phyloP scores from a whole-genome alignment of 495 filamentous ascomycete genomes.

The Trichoderma reesei region DNA sequence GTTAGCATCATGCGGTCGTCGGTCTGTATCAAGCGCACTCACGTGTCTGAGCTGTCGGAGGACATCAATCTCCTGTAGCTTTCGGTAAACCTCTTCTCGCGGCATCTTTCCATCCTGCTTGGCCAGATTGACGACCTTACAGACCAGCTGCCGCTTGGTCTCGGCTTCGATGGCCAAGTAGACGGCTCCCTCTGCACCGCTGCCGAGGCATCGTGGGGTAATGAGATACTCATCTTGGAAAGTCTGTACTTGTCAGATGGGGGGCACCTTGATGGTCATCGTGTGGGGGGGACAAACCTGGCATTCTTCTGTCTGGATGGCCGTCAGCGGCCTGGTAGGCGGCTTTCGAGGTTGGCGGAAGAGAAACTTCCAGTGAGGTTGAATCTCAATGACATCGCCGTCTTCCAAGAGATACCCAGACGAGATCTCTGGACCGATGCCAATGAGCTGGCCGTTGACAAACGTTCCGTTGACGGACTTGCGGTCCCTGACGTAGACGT shows the following conservation, averaged over 20 bases:
- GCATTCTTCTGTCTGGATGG: conserved; percentile 16
- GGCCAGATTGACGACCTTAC: conserved; percentile 50
- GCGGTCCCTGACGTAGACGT: conserved; percentile 53
- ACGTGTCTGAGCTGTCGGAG: conserved; percentile 52
- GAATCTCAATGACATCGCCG: conserved; percentile 43
- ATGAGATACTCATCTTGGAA: conserved; percentile 35
- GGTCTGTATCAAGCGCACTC: conserved; percentile 16
- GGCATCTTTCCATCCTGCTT: conserved; percentile 8
- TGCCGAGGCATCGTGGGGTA: conserved; percentile 2
- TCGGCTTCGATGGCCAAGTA: conserved; percentile 63
- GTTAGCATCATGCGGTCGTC: conserved; percentile 1
- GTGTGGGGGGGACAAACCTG: conserved; percentile 9
- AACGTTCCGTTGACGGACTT: conserved; percentile 46
- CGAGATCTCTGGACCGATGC: conserved; percentile 18
- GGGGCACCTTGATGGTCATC: neutral
- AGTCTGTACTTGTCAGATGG: conserved; percentile 23
- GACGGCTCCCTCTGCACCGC: conserved; percentile 32
- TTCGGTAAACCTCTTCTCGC: conserved; percentile 18
- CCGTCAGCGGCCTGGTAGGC: conserved; percentile 10
- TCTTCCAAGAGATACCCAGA: conserved; percentile 41
- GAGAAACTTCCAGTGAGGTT: conserved; percentile 25
- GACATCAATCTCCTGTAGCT: conserved; percentile 44
- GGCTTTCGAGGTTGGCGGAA: conserved; percentile 20
- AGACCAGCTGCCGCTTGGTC: conserved; percentile 64
- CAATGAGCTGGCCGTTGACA: conserved; percentile 41